Evolutionary conservation across 169 alveolate genomes (phyloP), one percentile per base, ranked within the genome.

Genomic region (Eimeria brunetti): DNA sequence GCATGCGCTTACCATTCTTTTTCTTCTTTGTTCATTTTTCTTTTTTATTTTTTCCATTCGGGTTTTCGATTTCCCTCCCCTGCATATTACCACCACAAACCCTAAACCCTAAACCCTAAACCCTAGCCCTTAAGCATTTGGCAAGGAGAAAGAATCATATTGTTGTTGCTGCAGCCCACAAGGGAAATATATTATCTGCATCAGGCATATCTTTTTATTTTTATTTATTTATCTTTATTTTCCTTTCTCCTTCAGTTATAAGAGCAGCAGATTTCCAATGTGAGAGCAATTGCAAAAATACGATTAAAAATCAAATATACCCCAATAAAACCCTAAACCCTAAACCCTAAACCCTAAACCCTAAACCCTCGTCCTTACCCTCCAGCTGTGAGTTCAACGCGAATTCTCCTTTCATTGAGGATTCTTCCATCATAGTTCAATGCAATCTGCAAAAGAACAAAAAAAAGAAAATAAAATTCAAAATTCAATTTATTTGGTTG

Each of bases 361-460:
- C 44, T 67, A 27, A 27, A 67, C 16, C 14, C 49, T 11, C 8
- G 22, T 24, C 24, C 89, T 0, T 36, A 80, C 89, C 89, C 89
- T 11, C 89, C 89, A 11, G 89, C 89, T 16, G 89, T 80, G 7
- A 80, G 71, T 46, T 80, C 89, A 18, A 80, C 89, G 30, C 89
- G 7, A 36, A 80, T 80, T 80, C 30, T 80, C 33, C 89, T 44
- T 7, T 80, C 89, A 22, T 62, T 44, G 24, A 80, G 89, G 69
- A 46, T 51, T 38, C 89, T 33, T 27, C 89, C 89, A 44, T 80
- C 89, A 51, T 80, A 80, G 20, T 44, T 80, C 62, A 80, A 46
- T 49, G 89, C 89, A 24, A 80, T 80, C 89, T 80, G 69, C 71
- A 16, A 2, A 80, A 30, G 11, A 75, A 4, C n/a, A 75, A 75